These are phyloP conservation scores for Lentinus tigrinus DNA, from an alignment of 768 basidiomycete species.

Conservation along the genomic window DNA sequence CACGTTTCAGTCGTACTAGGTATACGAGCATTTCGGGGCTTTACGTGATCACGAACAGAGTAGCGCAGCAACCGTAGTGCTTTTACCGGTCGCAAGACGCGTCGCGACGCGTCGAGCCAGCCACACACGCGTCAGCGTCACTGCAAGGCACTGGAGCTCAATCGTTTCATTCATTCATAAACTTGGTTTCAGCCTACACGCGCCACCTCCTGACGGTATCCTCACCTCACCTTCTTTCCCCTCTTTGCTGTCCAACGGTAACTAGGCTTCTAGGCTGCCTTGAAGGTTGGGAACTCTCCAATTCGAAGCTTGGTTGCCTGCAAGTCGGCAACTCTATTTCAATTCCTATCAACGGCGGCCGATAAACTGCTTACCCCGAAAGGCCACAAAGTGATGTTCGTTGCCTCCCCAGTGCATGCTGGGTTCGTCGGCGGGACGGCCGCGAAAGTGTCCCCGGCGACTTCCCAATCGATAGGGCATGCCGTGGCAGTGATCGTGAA, in stretches of 20 bases:
- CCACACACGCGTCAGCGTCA: background rate
- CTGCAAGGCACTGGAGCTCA: background rate
- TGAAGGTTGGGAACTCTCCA: constrained; percentile 33
- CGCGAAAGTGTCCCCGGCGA: constrained; percentile 49
- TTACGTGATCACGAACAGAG: no score
- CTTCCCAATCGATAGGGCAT: constrained; percentile 48
- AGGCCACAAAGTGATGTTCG: constrained; percentile 45
- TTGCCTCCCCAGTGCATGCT: constrained; percentile 40
- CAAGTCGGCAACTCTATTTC: background rate
- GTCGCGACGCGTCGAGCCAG: constrained; percentile 7
- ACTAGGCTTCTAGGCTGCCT: background rate
- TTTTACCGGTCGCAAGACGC: background rate
- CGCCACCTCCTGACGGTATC: background rate
- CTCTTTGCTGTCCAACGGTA: background rate
- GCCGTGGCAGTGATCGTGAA: constrained; percentile 47
- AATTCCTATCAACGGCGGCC: background rate
- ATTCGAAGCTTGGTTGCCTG: constrained; percentile 34
- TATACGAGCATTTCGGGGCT: no score
- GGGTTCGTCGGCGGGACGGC: constrained; percentile 45
- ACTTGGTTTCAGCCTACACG: background rate
- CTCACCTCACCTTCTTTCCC: background rate
- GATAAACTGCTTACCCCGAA: constrained; percentile 42
- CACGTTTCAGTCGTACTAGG: no score
- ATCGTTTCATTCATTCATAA: background rate
- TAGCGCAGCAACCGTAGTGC: background rate